These are phyloP conservation scores for Corniculantispora saksenae DNA, from an alignment of 2,329 filamentous ascomycete species.

Conservation along the genomic window DNA sequence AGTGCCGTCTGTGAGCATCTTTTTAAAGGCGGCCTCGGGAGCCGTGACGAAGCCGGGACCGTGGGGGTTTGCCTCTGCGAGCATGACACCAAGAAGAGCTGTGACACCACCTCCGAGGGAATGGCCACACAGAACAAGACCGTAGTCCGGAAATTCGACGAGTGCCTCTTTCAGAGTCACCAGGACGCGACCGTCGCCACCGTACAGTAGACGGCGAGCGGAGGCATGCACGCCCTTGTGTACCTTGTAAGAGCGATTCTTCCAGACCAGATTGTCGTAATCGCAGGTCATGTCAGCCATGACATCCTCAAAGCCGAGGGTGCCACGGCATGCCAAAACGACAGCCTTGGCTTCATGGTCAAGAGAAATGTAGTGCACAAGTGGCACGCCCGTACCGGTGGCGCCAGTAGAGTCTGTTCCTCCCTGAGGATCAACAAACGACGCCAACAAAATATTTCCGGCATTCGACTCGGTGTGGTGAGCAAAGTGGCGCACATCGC, in stretches of 20 bases:
- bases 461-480: constrained; percentile 61
- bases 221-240: constrained; percentile 76
- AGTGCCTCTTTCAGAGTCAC: constrained; percentile 66
- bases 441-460: constrained; percentile 64
- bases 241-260: constrained; percentile 65
- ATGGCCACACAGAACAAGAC: constrained; percentile 69
- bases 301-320: constrained; percentile 72
- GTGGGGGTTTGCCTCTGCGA: constrained; percentile 61
- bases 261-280: constrained; percentile 66
- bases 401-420: constrained; percentile 65
- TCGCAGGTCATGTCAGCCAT: constrained; percentile 74
- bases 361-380: constrained; percentile 72
- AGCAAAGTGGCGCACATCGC: constrained; percentile 64
- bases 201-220: constrained; percentile 66
- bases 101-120: constrained; percentile 71
- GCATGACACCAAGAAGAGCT: constrained; percentile 68
- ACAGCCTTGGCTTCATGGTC: constrained; percentile 72
- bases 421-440: constrained; percentile 69
- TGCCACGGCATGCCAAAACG: constrained; percentile 71
- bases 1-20: constrained; percentile 38
- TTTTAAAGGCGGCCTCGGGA: constrained; percentile 43
- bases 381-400: constrained; percentile 65
- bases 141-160: constrained; percentile 67
- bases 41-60: constrained; percentile 65
- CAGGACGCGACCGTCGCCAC: constrained; percentile 66